A percentile compares a stretch with the other conserved stretches of the same genome.
Conservation (phyloP, 2,329 filamentous ascomycete genomes). For the Aspergillus tanneri region DNA sequence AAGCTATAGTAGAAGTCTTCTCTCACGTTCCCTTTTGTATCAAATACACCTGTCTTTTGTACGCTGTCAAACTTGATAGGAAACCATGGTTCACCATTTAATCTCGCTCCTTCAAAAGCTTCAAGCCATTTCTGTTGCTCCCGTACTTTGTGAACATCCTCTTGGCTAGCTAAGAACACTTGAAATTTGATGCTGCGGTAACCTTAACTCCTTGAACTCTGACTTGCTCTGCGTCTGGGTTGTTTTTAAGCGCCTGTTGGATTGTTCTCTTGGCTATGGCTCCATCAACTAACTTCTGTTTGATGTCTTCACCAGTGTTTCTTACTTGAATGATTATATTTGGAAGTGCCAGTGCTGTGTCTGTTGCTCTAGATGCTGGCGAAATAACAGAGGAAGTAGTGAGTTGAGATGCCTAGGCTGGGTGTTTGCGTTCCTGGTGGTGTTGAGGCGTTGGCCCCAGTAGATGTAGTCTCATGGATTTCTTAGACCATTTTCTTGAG, state of each 20-base stretch:
- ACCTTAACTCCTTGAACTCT: background rate
- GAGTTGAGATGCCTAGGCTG: background rate
- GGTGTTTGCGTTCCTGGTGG: background rate
- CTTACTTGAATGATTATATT: background rate
- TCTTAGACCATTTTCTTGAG: background rate
- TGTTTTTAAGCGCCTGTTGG: background rate
- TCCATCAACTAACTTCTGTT: background rate
- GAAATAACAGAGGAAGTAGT: background rate
- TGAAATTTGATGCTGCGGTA: background rate
- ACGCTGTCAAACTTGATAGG: background rate
- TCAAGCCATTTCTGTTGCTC: background rate
- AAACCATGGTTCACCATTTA: background rate
- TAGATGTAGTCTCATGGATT: background rate
- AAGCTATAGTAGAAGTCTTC: background rate
- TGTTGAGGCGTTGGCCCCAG: background rate
- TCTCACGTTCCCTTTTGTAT: background rate
- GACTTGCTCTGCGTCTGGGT: background rate
- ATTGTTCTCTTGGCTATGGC: background rate
- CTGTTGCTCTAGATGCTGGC: background rate
- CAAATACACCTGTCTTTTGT: background rate
- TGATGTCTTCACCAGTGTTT: background rate
- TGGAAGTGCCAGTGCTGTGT: background rate
- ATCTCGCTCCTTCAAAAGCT: background rate
- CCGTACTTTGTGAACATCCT: background rate
- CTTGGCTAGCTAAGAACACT: background rate